A percentile compares a stretch with the other conserved stretches of the same genome.
These are phyloP conservation scores for Emergomyces orientalis DNA, from an alignment of 2,329 filamentous ascomycete species.

Conservation along the genomic window DNA sequence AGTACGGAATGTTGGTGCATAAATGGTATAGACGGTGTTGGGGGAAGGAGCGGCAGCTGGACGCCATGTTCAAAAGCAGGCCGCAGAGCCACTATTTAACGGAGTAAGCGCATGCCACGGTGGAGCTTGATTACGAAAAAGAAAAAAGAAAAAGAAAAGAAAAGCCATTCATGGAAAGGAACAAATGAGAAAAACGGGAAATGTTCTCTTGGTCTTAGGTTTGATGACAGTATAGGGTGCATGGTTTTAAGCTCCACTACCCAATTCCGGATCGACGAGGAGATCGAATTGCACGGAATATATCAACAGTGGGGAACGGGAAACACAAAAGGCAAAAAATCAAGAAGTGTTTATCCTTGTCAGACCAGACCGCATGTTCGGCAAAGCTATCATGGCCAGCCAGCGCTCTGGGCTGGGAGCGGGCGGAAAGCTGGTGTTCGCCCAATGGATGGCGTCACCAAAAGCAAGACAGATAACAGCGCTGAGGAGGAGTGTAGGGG, in stretches of 20 bases:
- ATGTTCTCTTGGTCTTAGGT: neutral
- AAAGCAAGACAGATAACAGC: neutral
- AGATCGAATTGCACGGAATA: neutral
- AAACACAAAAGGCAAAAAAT: neutral
- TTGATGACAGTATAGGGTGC: neutral
- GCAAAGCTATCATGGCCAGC: neutral
- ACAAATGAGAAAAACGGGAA: neutral
- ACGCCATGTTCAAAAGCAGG: constrained; percentile 19
- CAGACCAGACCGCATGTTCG: neutral
- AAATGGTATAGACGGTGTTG: constrained; percentile 15
- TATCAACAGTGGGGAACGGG: neutral
- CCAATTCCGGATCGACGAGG: neutral
- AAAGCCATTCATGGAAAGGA: neutral
- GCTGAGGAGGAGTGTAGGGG: too few species aligned
- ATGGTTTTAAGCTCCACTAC: neutral
- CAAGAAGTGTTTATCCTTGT: neutral
- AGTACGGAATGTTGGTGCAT: constrained; percentile 2
- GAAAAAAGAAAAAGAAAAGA: neutral
- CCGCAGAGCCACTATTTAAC: constrained; percentile 19
- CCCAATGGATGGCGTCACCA: neutral
- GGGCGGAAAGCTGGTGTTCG: neutral
- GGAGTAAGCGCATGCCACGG: constrained; percentile 3
- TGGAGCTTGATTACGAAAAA: constrained; percentile 4
- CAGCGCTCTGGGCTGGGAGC: neutral
- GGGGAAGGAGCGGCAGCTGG: constrained; percentile 18